phyloP scores from a whole-genome alignment of 2,329 filamentous ascomycete species.

The Calonectria crousiana region DNA sequence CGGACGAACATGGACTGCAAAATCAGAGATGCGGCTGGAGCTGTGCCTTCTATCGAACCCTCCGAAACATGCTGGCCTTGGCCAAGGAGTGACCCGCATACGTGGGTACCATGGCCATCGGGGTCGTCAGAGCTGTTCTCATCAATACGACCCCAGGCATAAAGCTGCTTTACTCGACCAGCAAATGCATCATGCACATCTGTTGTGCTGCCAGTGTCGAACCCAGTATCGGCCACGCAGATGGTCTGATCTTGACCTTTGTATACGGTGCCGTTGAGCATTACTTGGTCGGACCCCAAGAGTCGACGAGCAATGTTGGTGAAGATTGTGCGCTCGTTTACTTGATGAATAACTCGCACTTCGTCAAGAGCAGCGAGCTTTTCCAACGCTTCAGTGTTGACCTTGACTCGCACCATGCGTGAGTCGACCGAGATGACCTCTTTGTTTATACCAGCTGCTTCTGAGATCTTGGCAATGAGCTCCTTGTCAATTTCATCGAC shows the following conservation, averaged over 20 bases:
- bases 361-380: background rate
- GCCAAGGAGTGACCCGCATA: constrained; percentile 8
- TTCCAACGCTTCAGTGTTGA: background rate
- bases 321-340: background rate
- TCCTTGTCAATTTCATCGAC: background rate
- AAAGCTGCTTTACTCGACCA: background rate
- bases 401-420: background rate
- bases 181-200: background rate
- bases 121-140: background rate
- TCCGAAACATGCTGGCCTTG: background rate
- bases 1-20: constrained; percentile 10
- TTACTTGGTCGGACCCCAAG: background rate
- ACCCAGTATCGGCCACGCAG: constrained; percentile 9
- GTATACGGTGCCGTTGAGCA: background rate
- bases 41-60: constrained; percentile 8
- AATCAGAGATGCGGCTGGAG: constrained; percentile 1
- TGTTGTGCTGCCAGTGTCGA: background rate
- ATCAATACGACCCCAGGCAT: background rate
- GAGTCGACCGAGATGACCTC: background rate
- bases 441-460: background rate
- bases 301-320: background rate
- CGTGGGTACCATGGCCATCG: constrained; percentile 8
- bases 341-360: background rate
- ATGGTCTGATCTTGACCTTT: constrained; percentile 10
- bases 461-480: background rate